Conservation (phyloP, 73 alveolate species). For the Paramecium tetraurelia region DNA sequence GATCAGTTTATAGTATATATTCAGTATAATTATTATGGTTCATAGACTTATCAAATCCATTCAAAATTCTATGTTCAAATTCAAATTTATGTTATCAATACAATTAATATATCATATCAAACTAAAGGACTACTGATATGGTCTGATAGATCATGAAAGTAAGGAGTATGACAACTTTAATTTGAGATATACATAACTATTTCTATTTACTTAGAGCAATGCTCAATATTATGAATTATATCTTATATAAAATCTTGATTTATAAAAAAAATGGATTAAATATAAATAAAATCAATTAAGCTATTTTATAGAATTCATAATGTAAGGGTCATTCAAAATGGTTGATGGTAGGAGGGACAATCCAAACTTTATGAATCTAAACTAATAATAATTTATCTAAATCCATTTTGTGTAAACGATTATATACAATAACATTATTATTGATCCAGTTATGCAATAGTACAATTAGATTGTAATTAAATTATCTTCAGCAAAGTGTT, state of each 20-base stretch:
- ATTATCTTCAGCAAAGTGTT: background rate
- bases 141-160: no score
- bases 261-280: background rate
- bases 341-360: background rate
- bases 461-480: background rate
- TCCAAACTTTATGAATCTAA: background rate
- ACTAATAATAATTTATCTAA: background rate
- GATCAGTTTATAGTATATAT: background rate
- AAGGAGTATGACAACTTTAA: no score
- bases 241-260: background rate
- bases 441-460: background rate
- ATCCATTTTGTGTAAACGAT: background rate
- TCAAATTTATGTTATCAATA: background rate
- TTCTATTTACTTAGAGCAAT: no score
- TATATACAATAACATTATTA: background rate
- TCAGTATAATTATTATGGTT: background rate
- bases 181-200: no score
- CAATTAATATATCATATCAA: slow-evolving; percentile 10
- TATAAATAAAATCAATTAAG: background rate
- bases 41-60: background rate
- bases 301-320: background rate
- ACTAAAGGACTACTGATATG: background rate
- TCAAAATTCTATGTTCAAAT: background rate
- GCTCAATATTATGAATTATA: background rate
- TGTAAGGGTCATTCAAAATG: background rate